These are phyloP conservation scores for Globisporangium okanoganense DNA, from an alignment of 352 stramenopile genomes.

Conservation along the genomic window DNA sequence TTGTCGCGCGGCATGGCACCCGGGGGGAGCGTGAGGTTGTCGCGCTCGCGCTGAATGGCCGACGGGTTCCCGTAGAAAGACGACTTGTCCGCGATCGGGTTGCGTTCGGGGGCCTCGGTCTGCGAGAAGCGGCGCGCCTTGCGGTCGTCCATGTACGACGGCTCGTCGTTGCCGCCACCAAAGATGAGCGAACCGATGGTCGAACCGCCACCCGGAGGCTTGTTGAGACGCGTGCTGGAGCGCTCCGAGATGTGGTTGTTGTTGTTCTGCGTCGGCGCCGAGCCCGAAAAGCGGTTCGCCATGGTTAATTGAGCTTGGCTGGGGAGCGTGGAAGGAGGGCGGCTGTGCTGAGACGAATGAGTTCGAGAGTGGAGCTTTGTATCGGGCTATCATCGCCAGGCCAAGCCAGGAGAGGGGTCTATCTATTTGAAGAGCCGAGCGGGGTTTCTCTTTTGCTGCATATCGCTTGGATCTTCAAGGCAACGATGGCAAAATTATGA, in stretches of 20 bases:
- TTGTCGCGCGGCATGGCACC: conserved; percentile 32
- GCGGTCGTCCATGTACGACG: conserved; percentile 50
- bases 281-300: conserved; percentile 22
- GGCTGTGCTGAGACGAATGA: conserved; percentile 4
- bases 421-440: conserved; percentile 5
- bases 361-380: conserved; percentile 4
- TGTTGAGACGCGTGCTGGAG: conserved; percentile 37
- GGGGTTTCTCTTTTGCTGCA: conserved; percentile 6
- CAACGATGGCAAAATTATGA: neutral
- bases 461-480: conserved; percentile 5
- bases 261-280: conserved; percentile 27
- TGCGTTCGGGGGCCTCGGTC: conserved; percentile 29
- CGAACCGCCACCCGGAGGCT: conserved; percentile 43
- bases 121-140: conserved; percentile 39
- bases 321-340: neutral
- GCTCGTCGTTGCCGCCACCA: conserved; percentile 25
- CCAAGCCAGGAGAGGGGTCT: conserved; percentile 6
- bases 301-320: conserved; percentile 8
- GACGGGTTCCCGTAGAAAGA: conserved; percentile 43
- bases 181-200: conserved; percentile 51
- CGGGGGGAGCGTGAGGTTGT: conserved; percentile 33
- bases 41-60: conserved; percentile 32
- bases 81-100: conserved; percentile 31
- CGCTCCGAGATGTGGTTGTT: conserved; percentile 47
- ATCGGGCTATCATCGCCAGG: neutral